Conservation (phyloP, 1,139 yeast species). For the Pichia sp. region DNA sequence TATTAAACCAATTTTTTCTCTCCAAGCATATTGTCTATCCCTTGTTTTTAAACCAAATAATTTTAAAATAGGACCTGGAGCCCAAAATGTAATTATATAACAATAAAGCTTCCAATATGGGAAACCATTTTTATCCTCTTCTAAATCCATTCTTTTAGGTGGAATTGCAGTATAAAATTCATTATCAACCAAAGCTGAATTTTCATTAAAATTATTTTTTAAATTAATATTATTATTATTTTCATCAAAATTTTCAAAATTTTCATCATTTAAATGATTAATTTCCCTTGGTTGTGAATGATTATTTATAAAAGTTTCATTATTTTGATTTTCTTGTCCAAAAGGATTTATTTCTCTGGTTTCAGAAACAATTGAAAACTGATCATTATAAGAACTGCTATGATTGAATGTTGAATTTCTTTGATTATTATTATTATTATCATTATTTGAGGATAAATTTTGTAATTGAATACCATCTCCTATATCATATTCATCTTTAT, state of each 20-base stretch:
- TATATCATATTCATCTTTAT: not conserved
- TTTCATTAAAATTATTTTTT: slow-evolving; percentile 6
- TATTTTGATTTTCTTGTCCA: not conserved
- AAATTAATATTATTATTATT: not conserved
- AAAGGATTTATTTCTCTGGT: slow-evolving; percentile 3
- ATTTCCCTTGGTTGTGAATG: slow-evolving; percentile 29
- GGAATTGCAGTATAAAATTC: slow-evolving; percentile 18
- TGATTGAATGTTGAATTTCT: not conserved
- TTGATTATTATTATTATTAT: not conserved
- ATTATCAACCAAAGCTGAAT: slow-evolving; percentile 4
- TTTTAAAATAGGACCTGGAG: slow-evolving; percentile 68
- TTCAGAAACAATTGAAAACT: slow-evolving; percentile 2
- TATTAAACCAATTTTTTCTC: slow-evolving; percentile 85
- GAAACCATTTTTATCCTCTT: slow-evolving; percentile 29
- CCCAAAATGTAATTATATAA: slow-evolving; percentile 79
- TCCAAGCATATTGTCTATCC: slow-evolving; percentile 91
- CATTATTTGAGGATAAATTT: slow-evolving; percentile 3
- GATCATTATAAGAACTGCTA: not conserved
- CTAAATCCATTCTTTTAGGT: slow-evolving; percentile 19
- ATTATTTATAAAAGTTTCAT: not conserved
- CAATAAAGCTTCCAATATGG: slow-evolving; percentile 83
- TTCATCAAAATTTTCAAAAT: not conserved
- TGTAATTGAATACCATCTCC: slow-evolving; percentile 11
- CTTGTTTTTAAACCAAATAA: slow-evolving; percentile 73
- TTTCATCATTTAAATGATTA: slow-evolving; percentile 44